Base-by-base conservation (phyloP, 345 rosid species). In the Heritiera littoralis region DNA sequence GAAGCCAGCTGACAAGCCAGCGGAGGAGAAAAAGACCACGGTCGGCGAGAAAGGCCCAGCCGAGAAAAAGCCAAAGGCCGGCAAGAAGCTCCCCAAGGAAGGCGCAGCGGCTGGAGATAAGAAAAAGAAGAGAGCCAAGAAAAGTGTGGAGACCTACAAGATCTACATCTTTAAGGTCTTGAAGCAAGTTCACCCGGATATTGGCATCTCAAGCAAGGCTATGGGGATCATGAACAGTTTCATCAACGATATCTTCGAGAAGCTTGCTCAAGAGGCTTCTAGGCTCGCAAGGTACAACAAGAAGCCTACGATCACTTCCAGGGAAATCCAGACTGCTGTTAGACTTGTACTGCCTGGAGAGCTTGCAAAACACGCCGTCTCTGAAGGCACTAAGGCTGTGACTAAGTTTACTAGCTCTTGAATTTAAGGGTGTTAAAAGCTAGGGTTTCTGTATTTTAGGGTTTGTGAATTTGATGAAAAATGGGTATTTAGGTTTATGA, bases 301-400 rank as follows among this genome's bases (percentile, higher is more conserved):
- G 90, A 92, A 92, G 66, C 96, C 94, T 0, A 92, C 92, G 23
- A 92, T 92, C 13, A 92, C 93, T 1, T 90, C 94, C 5, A 79
- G 94, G 70, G 94, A 92, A 83, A 90, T 92, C 66, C 94, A 92
- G 86, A 92, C 94, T 0, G 97, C 93, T 1, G 94, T 92, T 28
- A 84, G 93, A 15, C 88, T 92, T 15, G 97, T 92, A 2, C 85
- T 90, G 3, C 93, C 91, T 2, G 94, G 92, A 20, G 97, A 92
- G 73, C 86, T 92, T 2, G 94, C 97, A 1, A 92, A 92, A 83
- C 94, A 92, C 56, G 97, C 97, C 11, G 93, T 90, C 3, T 92
- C 94, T 1, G 94, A 92, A 81, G 97, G 97, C 2, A 92, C 96
- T 0, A 92, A 92, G 86, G 97, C 94, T 1, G 96, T 92, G 15